A percentile compares a stretch with the other conserved stretches of the same genome.
These are phyloP conservation scores for Crithidia brevicula DNA, from an alignment of 208 protist genomes.

Conservation along the genomic window DNA sequence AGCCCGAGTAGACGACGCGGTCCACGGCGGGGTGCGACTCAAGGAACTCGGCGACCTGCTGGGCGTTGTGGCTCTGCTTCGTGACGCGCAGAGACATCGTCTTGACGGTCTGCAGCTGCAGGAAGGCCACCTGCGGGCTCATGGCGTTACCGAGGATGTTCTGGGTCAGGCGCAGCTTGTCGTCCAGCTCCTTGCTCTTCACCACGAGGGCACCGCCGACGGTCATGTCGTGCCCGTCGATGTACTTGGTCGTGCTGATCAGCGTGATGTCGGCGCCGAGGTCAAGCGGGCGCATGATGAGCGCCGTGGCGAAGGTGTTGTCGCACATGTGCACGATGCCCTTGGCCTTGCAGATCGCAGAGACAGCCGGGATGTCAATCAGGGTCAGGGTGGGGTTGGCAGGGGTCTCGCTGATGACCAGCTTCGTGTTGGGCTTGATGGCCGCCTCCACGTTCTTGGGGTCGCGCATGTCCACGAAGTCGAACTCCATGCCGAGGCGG, in stretches of 20 bases:
- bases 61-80: constrained; percentile 92
- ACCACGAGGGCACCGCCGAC: constrained; percentile 91
- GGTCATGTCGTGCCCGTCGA: constrained; percentile 97
- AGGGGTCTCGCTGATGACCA: constrained; percentile 96
- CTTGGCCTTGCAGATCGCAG: constrained; percentile 80
- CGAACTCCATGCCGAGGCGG: constrained; percentile 91
- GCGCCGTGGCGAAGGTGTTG: constrained; percentile 97
- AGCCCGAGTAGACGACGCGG: constrained; percentile 92
- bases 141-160: constrained; percentile 95
- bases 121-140: constrained; percentile 93
- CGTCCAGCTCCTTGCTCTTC: constrained; percentile 80
- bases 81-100: constrained; percentile 95
- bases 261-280: constrained; percentile 96
- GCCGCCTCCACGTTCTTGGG: constrained; percentile 81
- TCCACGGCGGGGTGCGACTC: constrained; percentile 83
- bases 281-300: constrained; percentile 95
- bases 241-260: constrained; percentile 97
- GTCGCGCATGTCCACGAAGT: constrained; percentile 94
- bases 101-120: constrained; percentile 96
- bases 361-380: constrained; percentile 89
- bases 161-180: constrained; percentile 91
- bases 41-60: constrained; percentile 91
- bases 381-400: constrained; percentile 96
- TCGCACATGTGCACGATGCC: constrained; percentile 94
- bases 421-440: constrained; percentile 92